These are phyloP conservation scores for Salix koriyanagi DNA, from an alignment of 345 rosid genomes.

Conservation along the genomic window DNA sequence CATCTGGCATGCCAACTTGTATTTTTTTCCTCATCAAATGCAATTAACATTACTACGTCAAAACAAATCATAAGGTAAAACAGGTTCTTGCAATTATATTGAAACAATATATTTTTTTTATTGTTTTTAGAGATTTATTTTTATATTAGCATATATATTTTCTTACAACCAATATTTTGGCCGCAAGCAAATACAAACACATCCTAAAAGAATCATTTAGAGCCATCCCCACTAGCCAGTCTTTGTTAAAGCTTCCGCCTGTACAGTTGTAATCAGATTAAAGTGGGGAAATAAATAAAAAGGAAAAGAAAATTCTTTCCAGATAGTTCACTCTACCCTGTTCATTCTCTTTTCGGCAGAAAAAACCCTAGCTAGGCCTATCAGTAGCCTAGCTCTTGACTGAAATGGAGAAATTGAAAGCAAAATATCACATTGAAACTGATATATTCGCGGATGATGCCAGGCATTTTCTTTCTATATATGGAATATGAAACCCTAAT, in stretches of 20 bases:
- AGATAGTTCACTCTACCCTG: constrained; percentile 17
- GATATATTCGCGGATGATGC: neutral
- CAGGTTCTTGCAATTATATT: neutral
- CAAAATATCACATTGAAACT: neutral
- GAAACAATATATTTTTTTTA: no score
- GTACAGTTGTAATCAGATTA: neutral
- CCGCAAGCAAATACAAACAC: no score
- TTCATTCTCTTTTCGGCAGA: neutral
- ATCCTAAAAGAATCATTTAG: constrained; percentile 22
- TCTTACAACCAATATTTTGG: no score
- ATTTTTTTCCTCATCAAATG: neutral
- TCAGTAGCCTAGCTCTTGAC: neutral
- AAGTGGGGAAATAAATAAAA: neutral
- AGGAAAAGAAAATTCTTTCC: constrained; percentile 22
- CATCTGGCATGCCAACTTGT: neutral
- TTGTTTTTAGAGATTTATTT: no score
- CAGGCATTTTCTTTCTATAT: neutral
- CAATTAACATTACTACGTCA: neutral
- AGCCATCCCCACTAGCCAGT: constrained; percentile 28
- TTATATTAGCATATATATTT: no score
- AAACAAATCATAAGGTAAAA: neutral
- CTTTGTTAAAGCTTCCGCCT: constrained; percentile 17
- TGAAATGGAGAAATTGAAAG: neutral
- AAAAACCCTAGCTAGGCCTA: neutral
- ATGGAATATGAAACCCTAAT: neutral